Percentiles rank a stretch among this genome's conserved stretches.
Conservation (phyloP, 2,329 filamentous ascomycete genomes). For the Colletotrichum sp. region DNA sequence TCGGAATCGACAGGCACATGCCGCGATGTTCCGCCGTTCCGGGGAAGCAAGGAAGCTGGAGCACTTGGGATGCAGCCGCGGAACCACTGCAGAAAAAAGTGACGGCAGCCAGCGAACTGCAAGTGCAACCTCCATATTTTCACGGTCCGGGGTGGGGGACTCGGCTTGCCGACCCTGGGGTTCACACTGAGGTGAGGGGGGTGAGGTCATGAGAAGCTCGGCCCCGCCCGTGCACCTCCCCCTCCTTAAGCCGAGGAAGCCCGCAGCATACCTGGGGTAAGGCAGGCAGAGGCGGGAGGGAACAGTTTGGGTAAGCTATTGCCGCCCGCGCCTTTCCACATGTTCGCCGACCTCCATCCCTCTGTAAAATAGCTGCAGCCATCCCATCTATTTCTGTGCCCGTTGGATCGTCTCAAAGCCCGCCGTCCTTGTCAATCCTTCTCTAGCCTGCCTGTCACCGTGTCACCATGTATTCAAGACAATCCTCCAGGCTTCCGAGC, state of each 20-base stretch:
- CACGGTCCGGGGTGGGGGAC: constrained; percentile 19
- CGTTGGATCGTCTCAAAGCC: not conserved
- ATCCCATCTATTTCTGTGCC: constrained; percentile 3
- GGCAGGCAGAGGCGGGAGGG: not conserved
- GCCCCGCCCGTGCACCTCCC: constrained; percentile 13
- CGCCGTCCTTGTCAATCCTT: not conserved
- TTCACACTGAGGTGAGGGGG: not conserved
- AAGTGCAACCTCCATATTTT: not conserved
- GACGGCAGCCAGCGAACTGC: not conserved
- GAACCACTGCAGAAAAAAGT: not conserved
- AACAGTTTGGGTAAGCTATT: not conserved
- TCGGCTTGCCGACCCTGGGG: constrained; percentile 2
- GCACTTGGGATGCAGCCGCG: not conserved
- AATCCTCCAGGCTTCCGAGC: constrained; percentile 37
- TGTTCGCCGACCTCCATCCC: constrained; percentile 5
- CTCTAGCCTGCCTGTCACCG: not conserved
- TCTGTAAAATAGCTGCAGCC: constrained; percentile 6
- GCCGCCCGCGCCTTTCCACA: constrained; percentile 12
- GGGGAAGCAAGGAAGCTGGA: not conserved
- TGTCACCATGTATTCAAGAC: constrained; percentile 34
- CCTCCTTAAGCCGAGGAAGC: constrained; percentile 21
- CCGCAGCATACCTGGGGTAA: constrained; percentile 15
- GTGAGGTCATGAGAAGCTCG: constrained; percentile 16
- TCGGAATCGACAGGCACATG: not conserved
- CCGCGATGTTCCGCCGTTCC: not conserved